Percentiles rank a stretch among this genome's conserved stretches.
phyloP scores from a whole-genome alignment of 164 flowering plant genomes.

The Magnolia changhungtana region DNA sequence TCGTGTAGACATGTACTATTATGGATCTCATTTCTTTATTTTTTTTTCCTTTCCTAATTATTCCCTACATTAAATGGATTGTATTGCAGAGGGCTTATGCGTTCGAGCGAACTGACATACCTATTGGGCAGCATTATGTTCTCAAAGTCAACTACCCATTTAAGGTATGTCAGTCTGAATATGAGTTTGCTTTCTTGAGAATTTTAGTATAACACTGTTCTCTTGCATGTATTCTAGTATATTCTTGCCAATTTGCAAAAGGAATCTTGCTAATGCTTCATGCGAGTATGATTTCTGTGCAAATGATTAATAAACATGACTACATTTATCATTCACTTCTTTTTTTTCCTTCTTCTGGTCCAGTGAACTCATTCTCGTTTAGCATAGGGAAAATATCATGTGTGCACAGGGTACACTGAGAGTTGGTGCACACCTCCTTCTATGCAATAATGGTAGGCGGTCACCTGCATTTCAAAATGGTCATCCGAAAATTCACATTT shows the following conservation, averaged over 20 bases:
- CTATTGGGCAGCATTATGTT: conserved; percentile 76
- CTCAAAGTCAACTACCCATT: conserved; percentile 89
- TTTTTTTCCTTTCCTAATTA: not conserved
- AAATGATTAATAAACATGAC: not conserved
- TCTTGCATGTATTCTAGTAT: not conserved
- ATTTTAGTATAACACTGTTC: not conserved
- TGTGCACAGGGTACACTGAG: not conserved
- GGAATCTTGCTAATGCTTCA: not conserved
- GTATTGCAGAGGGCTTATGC: conserved; percentile 79
- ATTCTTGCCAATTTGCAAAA: not conserved
- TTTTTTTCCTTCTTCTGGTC: not conserved
- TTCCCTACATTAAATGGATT: not conserved
- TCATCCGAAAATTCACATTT: too few relatives aligned
- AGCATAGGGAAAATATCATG: not conserved
- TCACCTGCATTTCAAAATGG: too few relatives aligned
- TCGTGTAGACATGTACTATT: not conserved
- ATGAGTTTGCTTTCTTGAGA: not conserved
- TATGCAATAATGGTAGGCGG: not conserved
- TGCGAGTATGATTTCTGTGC: not conserved
- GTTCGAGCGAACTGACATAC: conserved; percentile 81
- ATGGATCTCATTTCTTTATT: not conserved
- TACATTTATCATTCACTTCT: not conserved
- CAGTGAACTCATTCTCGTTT: not conserved
- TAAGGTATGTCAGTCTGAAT: conserved; percentile 51
- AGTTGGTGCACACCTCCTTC: not conserved